Evolutionary conservation across 1,284 basidiomycete genomes (phyloP).

Genomic region (Peniophora sp.): DNA sequence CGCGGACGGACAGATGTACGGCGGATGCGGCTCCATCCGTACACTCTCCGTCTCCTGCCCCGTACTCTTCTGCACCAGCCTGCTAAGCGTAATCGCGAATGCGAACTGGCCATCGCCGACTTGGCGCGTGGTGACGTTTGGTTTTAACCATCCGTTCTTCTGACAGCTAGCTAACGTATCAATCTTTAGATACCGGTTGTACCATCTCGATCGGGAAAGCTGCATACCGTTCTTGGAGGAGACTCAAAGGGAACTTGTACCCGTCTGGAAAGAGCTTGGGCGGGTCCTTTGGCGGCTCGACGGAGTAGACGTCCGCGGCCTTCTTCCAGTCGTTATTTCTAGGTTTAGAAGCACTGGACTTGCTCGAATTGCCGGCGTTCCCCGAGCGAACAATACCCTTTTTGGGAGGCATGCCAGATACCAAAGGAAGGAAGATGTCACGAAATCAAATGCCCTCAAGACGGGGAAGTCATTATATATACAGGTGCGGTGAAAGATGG

Average conservation of each 20-base stretch:
- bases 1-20: slow-evolving; percentile 51
- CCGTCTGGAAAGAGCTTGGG: slow-evolving; percentile 63
- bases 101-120: slow-evolving; percentile 39
- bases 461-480: neutral
- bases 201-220: neutral
- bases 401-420: slow-evolving; percentile 61
- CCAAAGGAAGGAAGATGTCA: neutral
- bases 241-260: slow-evolving; percentile 71
- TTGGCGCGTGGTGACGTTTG: slow-evolving; percentile 59
- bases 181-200: neutral
- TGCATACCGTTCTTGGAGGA: slow-evolving; percentile 69
- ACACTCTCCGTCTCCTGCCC: slow-evolving; percentile 51
- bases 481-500: neutral
- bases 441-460: neutral
- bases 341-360: slow-evolving; percentile 30
- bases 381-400: slow-evolving; percentile 79
- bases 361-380: slow-evolving; percentile 79
- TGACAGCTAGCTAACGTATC: slow-evolving; percentile 52
- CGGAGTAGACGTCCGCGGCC: slow-evolving; percentile 3
- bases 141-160: slow-evolving; percentile 81
- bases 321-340: slow-evolving; percentile 8
- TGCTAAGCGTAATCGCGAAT: slow-evolving; percentile 57
- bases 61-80: slow-evolving; percentile 62
- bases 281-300: slow-evolving; percentile 12
- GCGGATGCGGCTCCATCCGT: slow-evolving; percentile 66